Base-by-base conservation (phyloP, 2,329 filamentous ascomycete species). In the Mycosphaerella arachidis region DNA sequence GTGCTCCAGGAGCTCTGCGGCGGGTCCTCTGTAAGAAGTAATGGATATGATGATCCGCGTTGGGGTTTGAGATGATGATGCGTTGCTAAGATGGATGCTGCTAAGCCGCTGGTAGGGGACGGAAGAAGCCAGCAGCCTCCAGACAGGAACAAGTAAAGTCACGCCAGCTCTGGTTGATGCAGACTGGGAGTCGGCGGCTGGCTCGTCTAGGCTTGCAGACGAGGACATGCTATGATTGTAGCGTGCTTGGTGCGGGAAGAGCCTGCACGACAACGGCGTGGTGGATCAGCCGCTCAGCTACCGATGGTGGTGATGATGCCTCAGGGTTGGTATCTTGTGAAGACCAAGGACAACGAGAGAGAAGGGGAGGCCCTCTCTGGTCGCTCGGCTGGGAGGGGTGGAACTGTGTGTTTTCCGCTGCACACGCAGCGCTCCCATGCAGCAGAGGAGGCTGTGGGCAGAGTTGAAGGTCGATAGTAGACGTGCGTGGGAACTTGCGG, bases 111-210 rank as follows among this genome's bases (percentile, higher is more conserved):
- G 54, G n/a, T 37, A 56, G 18, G 35, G 27, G 33, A 43, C 29
- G 54, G 24, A 56, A 48, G 30, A 46, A 48, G 33, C 29, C 29
- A 10, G 5, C n/a, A 10, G n/a, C 30, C 12, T 20, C 30, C 54
- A 35, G 54, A 48, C 54, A 56, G 54, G 54, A 56, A 56, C 54
- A 56, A 50, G 54, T 56, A 56, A 56, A 56, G 53, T 48, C 54
- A 48, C 54, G 30, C 43, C 43, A 31, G 45, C 33, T 27, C 29
- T 16, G 43, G 27, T 18, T 33, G 45, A 20, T 35, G 50, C 30
- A n/a, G 53, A 55, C 37, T 30, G 40, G 53, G 35, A 52, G 29
- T 30, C 8, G 16, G 54, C 54, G 53, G 53, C 27, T 46, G 48
- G 53, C 53, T 55, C 54, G 43, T 48, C 54, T 48, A 37, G 43